phyloP scores from a whole-genome alignment of 2,329 filamentous ascomycete genomes.

The Blastomyces silverae region DNA sequence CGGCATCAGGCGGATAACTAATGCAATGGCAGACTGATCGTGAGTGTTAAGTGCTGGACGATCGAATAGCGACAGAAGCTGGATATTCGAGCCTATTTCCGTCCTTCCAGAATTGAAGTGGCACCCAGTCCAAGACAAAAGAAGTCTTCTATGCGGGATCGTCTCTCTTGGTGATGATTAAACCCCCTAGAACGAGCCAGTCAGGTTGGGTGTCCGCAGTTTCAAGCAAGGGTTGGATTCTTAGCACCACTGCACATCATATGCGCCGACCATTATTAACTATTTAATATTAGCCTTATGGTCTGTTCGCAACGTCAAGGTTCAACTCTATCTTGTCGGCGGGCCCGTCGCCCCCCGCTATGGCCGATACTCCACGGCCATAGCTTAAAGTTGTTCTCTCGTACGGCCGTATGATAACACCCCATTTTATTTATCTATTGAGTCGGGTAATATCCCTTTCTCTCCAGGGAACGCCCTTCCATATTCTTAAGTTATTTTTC shows the following conservation, averaged over 20 bases:
- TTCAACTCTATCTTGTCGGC: background rate
- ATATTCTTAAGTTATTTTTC: too few species aligned
- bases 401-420: background rate
- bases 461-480: too few species aligned
- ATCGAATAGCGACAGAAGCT: background rate
- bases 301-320: background rate
- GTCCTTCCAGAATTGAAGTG: background rate
- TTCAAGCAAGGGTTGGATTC: background rate
- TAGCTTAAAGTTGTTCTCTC: background rate
- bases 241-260: background rate
- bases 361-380: too few species aligned
- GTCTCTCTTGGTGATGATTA: background rate
- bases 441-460: too few species aligned
- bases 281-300: too few species aligned
- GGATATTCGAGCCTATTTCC: background rate
- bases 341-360: too few species aligned
- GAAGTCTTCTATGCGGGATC: background rate
- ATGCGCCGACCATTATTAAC: too few species aligned
- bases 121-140: background rate
- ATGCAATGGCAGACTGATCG: background rate
- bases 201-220: background rate
- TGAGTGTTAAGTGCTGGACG: background rate
- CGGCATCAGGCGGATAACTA: background rate
- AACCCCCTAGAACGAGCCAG: background rate
- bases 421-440: background rate